Evolutionary conservation across 805 yeast species (phyloP), one percentile per base, ranked within the genome.

Genomic region (Yamadazyma ubonensis): DNA sequence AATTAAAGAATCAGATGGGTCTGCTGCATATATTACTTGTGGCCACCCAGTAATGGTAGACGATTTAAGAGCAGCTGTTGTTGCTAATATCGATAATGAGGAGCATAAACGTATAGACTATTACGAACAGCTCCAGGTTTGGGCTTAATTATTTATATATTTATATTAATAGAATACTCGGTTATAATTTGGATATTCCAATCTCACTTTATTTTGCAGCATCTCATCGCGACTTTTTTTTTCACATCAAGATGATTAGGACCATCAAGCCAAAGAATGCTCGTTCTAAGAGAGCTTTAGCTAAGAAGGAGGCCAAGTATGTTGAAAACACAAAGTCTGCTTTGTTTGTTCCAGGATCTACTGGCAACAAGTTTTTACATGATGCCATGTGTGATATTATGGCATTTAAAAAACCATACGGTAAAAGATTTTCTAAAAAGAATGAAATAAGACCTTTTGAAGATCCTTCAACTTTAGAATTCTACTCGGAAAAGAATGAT

Each of bases 401-500:
- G 68, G 88, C 95, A 3, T 69, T 91, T 59, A 93, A 93, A 65
- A 89, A 91, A 63, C 99, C 99, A 20, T 81, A 79, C 50, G 80
- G 83, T 49, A 88, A 88, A 65, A 79, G 95, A 57, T 91, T 93
- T 58, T 73, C 79, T 42, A 87, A 86, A 65, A 90, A 88, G 71
- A 93, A 93, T 57, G 91, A 87, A 32, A 73, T 91, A 46, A 76
- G 83, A 50, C 98, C 99, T 11, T 93, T 93, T 63, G 99, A 93
- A 64, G 98, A 93, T 59, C 75, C 87, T 10, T 54, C 83, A 2
- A 77, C 83, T 26, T 66, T 93, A 44, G 99, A 93, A 63, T 93
- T 93, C 56, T 87, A 93, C 65, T 76, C 96, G 51, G 96, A 91
- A 63, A 93, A 93, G 73, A 93, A 93, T 61, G 99, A 93, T 62